Evolutionary conservation across 1,284 basidiomycete genomes (phyloP).

Genomic region (Fomes fomentarius): DNA sequence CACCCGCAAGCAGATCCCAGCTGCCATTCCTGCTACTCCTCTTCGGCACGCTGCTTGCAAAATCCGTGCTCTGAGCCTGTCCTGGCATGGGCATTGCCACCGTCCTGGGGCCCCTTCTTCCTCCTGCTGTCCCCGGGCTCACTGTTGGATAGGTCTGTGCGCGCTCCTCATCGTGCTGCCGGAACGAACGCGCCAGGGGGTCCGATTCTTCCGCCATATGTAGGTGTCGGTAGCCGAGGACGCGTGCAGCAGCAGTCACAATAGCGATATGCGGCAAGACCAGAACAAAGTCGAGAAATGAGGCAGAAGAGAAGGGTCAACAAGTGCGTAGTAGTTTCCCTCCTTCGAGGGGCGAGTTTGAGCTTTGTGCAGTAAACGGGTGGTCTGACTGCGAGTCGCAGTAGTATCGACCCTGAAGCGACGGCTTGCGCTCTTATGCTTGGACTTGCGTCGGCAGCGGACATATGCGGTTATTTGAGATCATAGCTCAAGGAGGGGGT

Average conservation of each 20-base stretch:
- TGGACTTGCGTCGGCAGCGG: too few species aligned
- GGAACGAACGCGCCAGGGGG: constrained; percentile 18
- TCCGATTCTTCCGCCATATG: constrained; percentile 17
- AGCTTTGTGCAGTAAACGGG: too few species aligned
- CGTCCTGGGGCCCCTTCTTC: not conserved
- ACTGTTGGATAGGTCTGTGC: constrained; percentile 21
- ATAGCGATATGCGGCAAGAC: too few species aligned
- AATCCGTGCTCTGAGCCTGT: constrained; percentile 12
- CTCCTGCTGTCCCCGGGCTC: not conserved
- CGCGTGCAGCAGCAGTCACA: not conserved
- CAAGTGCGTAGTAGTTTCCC: too few species aligned
- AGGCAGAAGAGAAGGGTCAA: too few species aligned
- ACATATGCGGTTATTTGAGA: too few species aligned
- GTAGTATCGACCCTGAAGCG: too few species aligned
- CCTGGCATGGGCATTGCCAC: not conserved
- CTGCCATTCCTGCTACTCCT: constrained; percentile 36
- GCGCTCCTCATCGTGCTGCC: constrained; percentile 28
- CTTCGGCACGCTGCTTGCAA: constrained; percentile 4
- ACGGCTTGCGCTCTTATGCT: too few species aligned
- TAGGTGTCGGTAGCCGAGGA: not conserved
- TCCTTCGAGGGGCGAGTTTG: too few species aligned
- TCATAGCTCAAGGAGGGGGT: too few species aligned
- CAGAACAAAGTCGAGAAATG: constrained; percentile 11
- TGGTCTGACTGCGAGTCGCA: too few species aligned
- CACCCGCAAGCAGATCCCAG: constrained; percentile 58